Evolutionary conservation across 2,329 filamentous ascomycete species (phyloP), one percentile per base, ranked within the genome.

Genomic region (Colletotrichum tofieldiae): DNA sequence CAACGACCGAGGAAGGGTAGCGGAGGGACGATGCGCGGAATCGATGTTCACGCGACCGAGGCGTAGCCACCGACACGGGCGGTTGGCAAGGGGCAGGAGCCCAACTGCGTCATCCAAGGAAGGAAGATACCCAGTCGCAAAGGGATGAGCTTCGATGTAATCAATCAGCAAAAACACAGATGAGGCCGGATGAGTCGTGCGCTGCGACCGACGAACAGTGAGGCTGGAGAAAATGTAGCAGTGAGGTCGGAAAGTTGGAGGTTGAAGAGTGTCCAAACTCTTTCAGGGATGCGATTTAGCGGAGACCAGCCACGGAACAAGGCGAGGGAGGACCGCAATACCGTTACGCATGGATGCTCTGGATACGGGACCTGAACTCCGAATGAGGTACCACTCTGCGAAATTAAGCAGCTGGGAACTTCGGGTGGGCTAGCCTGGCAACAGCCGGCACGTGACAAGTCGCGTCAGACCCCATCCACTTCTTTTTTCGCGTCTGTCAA

Each of bases 21-120:
- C 72, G 74, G 63, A 65, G 59, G 54, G 47, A 65, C 70, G 70
- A 71, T 73, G 76, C 73, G 76, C 75, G 75, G 75, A 75, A 51
- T 56, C 35, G 77, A 78, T 76, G 77, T 79, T 78, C 82, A 86
- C 85, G 84, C 85, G 84, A 86, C 81, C 77, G 76, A 75, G 67
- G 60, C 60, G 65, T 65, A 61, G 76, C 72, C 67, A 67, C 51
- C 32, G 55, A 70, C 37, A 61, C 51, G 65, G 66, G 75, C 37
- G 47, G 62, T 56, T 68, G 55, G 43, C 45, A 60, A 59, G 58
- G 32, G 56, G 61, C 61, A 67, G 56, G 16, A 66, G 67, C 56
- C 49, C 37, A 37, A 67, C 56, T 71, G 55, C 67, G 71, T 73
- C 71, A 63, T 71, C 43, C 67, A 67, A 62, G 32, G 61, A 73